Conservation (phyloP, 2,329 filamentous ascomycete species). For the Verticillium zaregamsianum region DNA sequence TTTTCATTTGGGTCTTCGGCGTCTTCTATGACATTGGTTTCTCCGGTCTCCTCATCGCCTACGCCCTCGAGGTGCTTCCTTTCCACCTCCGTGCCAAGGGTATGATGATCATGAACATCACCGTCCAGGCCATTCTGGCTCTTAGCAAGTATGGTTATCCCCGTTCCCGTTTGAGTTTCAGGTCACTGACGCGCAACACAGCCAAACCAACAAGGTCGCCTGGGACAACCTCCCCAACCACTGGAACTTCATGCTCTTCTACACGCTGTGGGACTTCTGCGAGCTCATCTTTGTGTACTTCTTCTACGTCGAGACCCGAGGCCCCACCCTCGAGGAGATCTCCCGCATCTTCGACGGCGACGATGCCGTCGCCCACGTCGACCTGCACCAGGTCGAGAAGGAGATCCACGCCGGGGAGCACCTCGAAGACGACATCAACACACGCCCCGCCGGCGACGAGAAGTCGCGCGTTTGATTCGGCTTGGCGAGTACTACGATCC, state of each 20-base stretch:
- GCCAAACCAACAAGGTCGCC: slow-evolving; percentile 59
- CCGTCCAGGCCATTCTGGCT: slow-evolving; percentile 56
- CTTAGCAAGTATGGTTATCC: slow-evolving; percentile 41
- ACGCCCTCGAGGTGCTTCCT: slow-evolving; percentile 55
- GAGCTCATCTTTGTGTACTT: slow-evolving; percentile 61
- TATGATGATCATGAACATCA: slow-evolving; percentile 62
- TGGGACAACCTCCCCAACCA: slow-evolving; percentile 55
- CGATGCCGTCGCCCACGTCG: slow-evolving; percentile 50
- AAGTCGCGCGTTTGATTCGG: slow-evolving; percentile 7
- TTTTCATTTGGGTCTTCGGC: slow-evolving; percentile 56
- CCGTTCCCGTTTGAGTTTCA: not conserved
- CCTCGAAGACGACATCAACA: slow-evolving; percentile 25
- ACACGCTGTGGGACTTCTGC: slow-evolving; percentile 57
- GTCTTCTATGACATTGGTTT: slow-evolving; percentile 58
- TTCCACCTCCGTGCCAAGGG: slow-evolving; percentile 55
- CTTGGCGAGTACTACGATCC: not conserved
- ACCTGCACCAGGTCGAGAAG: slow-evolving; percentile 52
- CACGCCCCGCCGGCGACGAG: slow-evolving; percentile 9
- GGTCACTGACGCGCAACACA: not conserved
- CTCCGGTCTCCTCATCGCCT: slow-evolving; percentile 53
- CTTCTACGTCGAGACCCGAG: slow-evolving; percentile 67
- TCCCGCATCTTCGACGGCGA: slow-evolving; percentile 68
- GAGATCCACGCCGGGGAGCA: slow-evolving; percentile 37
- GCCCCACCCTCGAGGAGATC: slow-evolving; percentile 66
- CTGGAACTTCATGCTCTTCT: slow-evolving; percentile 65